These are phyloP conservation scores for Syzygium aqueum DNA, from an alignment of 345 rosid species.

Conservation along the genomic window DNA sequence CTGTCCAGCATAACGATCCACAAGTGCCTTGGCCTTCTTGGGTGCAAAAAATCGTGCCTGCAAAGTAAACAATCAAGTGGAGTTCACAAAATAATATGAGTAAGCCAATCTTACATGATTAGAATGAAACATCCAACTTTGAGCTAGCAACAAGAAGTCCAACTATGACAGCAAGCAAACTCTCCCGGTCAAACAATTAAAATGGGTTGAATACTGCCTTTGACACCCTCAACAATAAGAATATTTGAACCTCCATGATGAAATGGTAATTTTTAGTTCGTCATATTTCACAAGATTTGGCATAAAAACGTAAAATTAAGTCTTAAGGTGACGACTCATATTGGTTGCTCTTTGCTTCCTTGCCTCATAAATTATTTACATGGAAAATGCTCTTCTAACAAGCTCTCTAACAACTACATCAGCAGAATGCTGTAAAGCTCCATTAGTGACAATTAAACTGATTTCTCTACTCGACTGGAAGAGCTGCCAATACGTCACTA, in stretches of 20 bases:
- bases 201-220: not conserved
- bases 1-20: conserved; percentile 64
- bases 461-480: not conserved
- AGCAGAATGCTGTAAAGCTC: not conserved
- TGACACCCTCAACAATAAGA: not conserved
- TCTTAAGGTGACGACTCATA: not conserved
- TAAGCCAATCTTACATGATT: not conserved
- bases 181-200: not conserved
- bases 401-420: not conserved
- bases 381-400: not conserved
- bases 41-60: conserved; percentile 96
- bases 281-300: not conserved
- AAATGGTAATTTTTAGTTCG: not conserved
- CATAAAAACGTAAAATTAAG: not conserved
- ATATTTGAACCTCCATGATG: not conserved
- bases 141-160: not conserved
- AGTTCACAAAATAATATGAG: not conserved
- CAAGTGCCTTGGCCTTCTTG: conserved; percentile 76
- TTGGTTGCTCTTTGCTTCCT: not conserved
- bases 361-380: not conserved
- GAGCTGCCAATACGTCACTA: not conserved
- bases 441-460: not conserved
- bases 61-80: not conserved
- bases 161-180: not conserved
- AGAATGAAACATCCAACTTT: not conserved